A percentile compares a stretch with the other conserved stretches of the same genome.
These are phyloP conservation scores for Agaricus bisporus DNA, from an alignment of 768 basidiomycete species.

Conservation along the genomic window DNA sequence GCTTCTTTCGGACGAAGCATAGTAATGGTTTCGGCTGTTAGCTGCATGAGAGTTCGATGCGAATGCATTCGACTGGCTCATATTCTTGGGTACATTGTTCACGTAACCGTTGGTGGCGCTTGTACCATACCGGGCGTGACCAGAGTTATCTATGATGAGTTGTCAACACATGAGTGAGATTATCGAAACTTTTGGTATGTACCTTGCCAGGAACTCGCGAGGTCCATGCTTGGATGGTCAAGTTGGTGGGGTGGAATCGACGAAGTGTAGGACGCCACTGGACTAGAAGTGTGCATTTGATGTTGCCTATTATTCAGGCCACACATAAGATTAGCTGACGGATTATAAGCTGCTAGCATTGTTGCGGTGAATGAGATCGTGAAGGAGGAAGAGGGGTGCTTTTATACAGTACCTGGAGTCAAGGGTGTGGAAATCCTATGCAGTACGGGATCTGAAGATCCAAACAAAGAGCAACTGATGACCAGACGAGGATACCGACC, in stretches of 20 bases:
- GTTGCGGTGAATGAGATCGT: slow-evolving; percentile 2
- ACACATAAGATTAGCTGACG: slow-evolving; percentile 4
- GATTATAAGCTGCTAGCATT: slow-evolving; percentile 8
- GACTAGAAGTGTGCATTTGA: slow-evolving; percentile 3
- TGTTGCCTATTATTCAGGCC: slow-evolving; percentile 7
- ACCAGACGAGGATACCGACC: slow-evolving; percentile 1
- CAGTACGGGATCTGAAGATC: slow-evolving; percentile 6
- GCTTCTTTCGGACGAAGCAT: slow-evolving; percentile 7
- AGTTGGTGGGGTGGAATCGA: slow-evolving; percentile 4
- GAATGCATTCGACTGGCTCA: not conserved
- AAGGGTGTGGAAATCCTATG: slow-evolving; percentile 3
- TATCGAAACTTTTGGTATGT: not conserved
- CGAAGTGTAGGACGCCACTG: slow-evolving; percentile 5
- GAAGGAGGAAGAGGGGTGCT: not conserved
- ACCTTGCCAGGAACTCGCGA: slow-evolving; percentile 4
- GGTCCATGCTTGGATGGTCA: slow-evolving; percentile 1
- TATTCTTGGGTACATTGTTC: slow-evolving; percentile 5
- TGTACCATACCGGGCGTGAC: slow-evolving; percentile 2
- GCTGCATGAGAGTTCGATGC: not conserved
- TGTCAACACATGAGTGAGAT: not conserved
- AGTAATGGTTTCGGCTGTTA: slow-evolving; percentile 1
- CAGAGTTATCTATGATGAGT: not conserved
- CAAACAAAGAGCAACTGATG: slow-evolving; percentile 6
- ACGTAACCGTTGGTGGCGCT: not conserved
- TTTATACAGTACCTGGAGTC: slow-evolving; percentile 10